Percentiles rank a stretch among this genome's conserved stretches.
Evolutionary conservation across 768 basidiomycete genomes (phyloP).

Genomic region (Trametes villosa): DNA sequence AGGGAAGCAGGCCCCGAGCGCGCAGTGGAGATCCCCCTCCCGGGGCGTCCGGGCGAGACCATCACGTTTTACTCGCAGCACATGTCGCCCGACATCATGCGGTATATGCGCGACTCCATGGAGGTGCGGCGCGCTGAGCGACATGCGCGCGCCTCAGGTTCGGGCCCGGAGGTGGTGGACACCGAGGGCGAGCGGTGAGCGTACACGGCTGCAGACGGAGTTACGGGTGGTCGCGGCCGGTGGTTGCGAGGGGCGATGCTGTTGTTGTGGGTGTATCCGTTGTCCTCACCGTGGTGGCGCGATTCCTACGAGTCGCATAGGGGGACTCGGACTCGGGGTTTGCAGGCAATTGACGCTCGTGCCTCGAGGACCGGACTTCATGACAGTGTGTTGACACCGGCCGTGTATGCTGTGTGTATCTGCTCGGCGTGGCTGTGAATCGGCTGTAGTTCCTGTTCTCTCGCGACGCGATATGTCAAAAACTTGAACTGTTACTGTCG

Average conservation of each 20-base stretch:
- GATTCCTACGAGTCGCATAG: too few species aligned
- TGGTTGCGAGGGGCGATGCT: too few species aligned
- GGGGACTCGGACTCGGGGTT: background rate
- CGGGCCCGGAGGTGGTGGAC: too few species aligned
- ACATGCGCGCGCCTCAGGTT: too few species aligned
- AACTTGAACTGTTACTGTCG: too few species aligned
- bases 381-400: background rate
- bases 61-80: background rate
- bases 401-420: background rate
- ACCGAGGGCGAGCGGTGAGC: too few species aligned
- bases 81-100: background rate
- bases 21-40: background rate
- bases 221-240: too few species aligned
- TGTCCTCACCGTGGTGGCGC: too few species aligned
- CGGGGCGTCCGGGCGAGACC: background rate
- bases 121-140: background rate
- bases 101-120: background rate
- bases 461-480: too few species aligned
- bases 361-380: background rate
- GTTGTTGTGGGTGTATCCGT: too few species aligned
- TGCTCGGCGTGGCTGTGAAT: background rate
- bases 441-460: background rate
- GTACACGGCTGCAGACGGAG: too few species aligned
- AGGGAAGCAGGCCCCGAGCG: background rate
- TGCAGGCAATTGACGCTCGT: background rate